phyloP scores from a whole-genome alignment of 805 yeast genomes.

The Debaryomyces prosopidis region DNA sequence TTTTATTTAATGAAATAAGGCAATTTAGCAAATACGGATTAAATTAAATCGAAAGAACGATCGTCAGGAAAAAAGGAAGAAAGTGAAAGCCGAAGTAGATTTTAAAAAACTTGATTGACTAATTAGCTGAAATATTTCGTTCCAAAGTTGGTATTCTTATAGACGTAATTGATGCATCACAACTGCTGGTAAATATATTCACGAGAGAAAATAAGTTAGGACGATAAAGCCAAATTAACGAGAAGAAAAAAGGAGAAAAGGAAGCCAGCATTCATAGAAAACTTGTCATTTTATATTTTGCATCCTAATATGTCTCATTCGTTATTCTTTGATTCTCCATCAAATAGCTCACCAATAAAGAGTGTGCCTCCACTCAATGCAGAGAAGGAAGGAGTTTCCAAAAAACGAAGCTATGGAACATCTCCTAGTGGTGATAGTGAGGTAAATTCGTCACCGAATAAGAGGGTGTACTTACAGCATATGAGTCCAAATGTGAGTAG shows the following conservation, averaged over 20 bases:
- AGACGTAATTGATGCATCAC: not conserved
- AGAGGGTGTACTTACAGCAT: slow-evolving; percentile 28
- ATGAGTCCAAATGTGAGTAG: slow-evolving; percentile 39
- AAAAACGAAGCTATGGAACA: slow-evolving; percentile 1
- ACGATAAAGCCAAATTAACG: not conserved
- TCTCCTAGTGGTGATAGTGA: not conserved
- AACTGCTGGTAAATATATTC: not conserved
- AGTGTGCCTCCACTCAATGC: not conserved
- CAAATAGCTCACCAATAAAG: slow-evolving; percentile 2
- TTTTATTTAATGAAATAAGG: not conserved
- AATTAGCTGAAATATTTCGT: not conserved
- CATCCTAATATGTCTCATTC: slow-evolving; percentile 7
- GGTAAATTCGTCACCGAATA: slow-evolving; percentile 17
- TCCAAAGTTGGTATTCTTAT: not conserved
- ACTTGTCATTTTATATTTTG: not conserved
- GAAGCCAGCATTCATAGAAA: not conserved
- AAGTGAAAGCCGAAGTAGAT: too few species aligned
- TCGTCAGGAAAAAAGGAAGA: too few species aligned
- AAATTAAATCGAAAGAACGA: too few species aligned
- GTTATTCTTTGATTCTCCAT: slow-evolving; percentile 11
- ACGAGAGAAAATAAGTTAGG: too few species aligned
- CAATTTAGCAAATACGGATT: slow-evolving; percentile 1
- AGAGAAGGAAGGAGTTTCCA: not conserved
- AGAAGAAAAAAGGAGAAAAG: not conserved
- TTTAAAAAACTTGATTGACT: too few species aligned